These are phyloP conservation scores for Fusarium sp. DNA, from an alignment of 2,329 filamentous ascomycete species.

Conservation along the genomic window DNA sequence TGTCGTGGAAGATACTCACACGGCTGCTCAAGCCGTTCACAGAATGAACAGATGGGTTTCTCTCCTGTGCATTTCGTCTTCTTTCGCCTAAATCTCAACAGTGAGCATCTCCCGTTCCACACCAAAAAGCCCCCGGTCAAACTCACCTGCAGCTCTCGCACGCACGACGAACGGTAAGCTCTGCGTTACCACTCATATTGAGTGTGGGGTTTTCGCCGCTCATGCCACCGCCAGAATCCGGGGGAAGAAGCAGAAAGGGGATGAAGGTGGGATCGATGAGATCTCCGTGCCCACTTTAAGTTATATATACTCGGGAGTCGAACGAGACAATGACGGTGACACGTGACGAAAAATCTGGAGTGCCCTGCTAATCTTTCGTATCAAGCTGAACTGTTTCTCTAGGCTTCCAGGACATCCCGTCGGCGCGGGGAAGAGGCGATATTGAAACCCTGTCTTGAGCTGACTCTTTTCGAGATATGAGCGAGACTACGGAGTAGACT, in stretches of 20 bases:
- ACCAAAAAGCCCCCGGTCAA: not conserved
- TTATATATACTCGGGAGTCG: not conserved
- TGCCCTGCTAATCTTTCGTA: not conserved
- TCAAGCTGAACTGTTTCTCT: not conserved
- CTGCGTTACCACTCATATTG: constrained; percentile 15
- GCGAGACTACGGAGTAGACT: not conserved
- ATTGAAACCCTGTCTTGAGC: not conserved
- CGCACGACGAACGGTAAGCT: constrained; percentile 22
- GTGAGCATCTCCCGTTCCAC: not conserved
- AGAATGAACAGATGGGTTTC: constrained; percentile 35
- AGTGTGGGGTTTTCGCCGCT: not conserved
- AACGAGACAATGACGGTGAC: not conserved
- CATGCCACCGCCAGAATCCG: not conserved
- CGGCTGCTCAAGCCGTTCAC: constrained; percentile 28
- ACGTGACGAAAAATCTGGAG: not conserved
- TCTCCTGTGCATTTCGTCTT: constrained; percentile 41
- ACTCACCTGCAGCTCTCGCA: constrained; percentile 34
- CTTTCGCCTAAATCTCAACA: constrained; percentile 21
- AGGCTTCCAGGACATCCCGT: not conserved
- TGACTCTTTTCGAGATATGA: not conserved
- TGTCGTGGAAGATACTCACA: constrained; percentile 31
- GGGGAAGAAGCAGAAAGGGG: not conserved
- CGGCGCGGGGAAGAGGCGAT: not conserved
- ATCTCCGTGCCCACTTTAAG: constrained; percentile 25
- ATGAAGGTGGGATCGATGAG: not conserved